Conservation (phyloP, 1,284 basidiomycete species). For the Moesziomyces sp. region DNA sequence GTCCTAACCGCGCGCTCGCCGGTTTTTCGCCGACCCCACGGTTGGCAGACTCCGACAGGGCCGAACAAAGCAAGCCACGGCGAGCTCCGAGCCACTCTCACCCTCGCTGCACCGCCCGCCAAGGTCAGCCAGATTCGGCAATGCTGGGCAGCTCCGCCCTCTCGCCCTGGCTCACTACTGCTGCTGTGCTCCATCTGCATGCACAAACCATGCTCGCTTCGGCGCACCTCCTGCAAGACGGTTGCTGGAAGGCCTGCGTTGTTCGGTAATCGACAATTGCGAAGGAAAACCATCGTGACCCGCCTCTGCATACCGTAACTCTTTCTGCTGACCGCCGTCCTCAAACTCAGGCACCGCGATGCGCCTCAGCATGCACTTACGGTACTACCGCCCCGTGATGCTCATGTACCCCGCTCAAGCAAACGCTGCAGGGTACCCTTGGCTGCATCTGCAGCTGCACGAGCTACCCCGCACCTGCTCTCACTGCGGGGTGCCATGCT, state of each 20-base stretch:
- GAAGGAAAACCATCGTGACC: too few species aligned
- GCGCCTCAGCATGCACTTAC: too few species aligned
- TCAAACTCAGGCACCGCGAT: too few species aligned
- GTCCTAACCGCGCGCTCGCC: neutral
- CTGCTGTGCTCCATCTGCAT: neutral
- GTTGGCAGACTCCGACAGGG: constrained; percentile 12
- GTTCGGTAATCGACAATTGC: too few species aligned
- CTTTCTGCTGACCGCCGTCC: neutral
- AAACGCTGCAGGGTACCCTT: neutral
- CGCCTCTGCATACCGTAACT: neutral
- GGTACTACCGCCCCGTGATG: neutral
- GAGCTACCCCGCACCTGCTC: constrained; percentile 13
- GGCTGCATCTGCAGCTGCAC: constrained; percentile 13
- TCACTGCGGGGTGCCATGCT: neutral
- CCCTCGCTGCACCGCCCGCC: neutral
- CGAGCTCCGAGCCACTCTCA: neutral
- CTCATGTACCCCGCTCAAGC: constrained; percentile 1
- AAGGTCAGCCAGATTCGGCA: neutral
- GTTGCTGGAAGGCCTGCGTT: too few species aligned
- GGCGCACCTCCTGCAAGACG: too few species aligned
- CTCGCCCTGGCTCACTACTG: neutral
- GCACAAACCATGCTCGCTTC: neutral
- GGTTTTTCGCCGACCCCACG: constrained; percentile 7
- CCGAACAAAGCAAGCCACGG: neutral
- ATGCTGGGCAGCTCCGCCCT: neutral